Evolutionary conservation across 2,329 filamentous ascomycete species (phyloP), one percentile per base, ranked within the genome.

Genomic region (Juglanconis oblonga): DNA sequence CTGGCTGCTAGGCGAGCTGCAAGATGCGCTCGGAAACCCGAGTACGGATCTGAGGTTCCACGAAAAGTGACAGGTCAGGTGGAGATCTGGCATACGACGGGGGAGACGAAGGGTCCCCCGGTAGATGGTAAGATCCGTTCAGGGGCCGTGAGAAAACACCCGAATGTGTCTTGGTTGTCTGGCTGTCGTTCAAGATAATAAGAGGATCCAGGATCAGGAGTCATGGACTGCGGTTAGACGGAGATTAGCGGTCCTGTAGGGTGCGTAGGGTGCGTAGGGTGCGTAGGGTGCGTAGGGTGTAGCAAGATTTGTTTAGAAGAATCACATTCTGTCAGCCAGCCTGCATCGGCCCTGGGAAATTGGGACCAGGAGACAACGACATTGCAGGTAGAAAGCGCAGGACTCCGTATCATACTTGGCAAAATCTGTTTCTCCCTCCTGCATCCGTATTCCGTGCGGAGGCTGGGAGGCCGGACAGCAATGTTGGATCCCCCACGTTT

Each of bases 51-150:
- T 42, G 38, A 42, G 35, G 53, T 32, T 47, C 53, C 55, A 42
- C 36, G 38, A 52, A 33, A 59, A 35, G 31, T 62, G 60, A 62
- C 60, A 59, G 31, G 49, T 62, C 60, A 60, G 8, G 49, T 61
- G 59, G 59, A 59, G 60, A 62, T 62, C 60, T 62, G 53, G 42
- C 58, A 54, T 56, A 49, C 57, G 42, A 48, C 60, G 57, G 60
- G 49, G 50, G 49, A 62, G 51, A 38, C 49, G 50, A 54, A 50
- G 31, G 31, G 38, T 36, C 38, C 42, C 35, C 49, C 52, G 48
- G 48, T 52, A 48, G 52, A 47, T 59, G 55, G 59, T 47, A 49
- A 52, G 35, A 54, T 47, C 29, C 55, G 42, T 29, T 42, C 50
- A 61, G 59, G 55, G 55, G 35, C 42, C 13, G 14, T 38, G 8